These are phyloP conservation scores for Cladosporium sp. DNA, from an alignment of 2,329 filamentous ascomycete genomes.

Conservation along the genomic window DNA sequence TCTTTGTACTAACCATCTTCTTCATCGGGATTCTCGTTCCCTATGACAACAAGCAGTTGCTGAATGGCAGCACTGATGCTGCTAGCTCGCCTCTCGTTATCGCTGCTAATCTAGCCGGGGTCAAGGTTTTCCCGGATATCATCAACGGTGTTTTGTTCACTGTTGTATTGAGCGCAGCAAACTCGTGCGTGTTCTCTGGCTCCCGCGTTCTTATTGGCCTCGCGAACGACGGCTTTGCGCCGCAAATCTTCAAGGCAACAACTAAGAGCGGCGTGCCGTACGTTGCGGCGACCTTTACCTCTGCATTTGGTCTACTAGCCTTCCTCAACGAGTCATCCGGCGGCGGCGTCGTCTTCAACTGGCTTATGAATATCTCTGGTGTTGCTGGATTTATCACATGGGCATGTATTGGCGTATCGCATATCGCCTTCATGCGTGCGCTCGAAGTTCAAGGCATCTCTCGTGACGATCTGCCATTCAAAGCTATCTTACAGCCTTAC, in stretches of 20 bases:
- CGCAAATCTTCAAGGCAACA: conserved; percentile 52
- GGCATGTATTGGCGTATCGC: conserved; percentile 64
- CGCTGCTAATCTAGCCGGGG: conserved; percentile 57
- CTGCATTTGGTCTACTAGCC: conserved; percentile 64
- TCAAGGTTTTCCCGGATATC: conserved; percentile 57
- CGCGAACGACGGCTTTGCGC: conserved; percentile 57
- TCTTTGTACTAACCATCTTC: conserved; percentile 35
- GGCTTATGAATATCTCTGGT: conserved; percentile 69
- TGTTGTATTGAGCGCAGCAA: conserved; percentile 64
- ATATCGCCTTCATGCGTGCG: conserved; percentile 67
- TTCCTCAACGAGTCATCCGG: conserved; percentile 71
- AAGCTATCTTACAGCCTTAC: conserved; percentile 65
- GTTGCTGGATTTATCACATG: conserved; percentile 73
- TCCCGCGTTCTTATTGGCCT: conserved; percentile 65
- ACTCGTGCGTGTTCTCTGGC: conserved; percentile 65
- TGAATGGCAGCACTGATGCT: conserved; percentile 37
- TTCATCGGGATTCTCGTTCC: conserved; percentile 34
- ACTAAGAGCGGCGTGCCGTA: conserved; percentile 65
- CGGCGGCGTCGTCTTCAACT: conserved; percentile 65
- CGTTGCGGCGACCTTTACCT: conserved; percentile 64
- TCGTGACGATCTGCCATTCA: conserved; percentile 64
- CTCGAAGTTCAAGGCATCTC: conserved; percentile 65
- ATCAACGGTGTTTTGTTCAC: conserved; percentile 72
- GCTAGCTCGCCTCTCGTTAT: conserved; percentile 64
- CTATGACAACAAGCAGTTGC: conserved; percentile 32